Base-by-base conservation (phyloP, 2,329 filamentous ascomycete genomes). In the Byssoonygena ceratinophila region DNA sequence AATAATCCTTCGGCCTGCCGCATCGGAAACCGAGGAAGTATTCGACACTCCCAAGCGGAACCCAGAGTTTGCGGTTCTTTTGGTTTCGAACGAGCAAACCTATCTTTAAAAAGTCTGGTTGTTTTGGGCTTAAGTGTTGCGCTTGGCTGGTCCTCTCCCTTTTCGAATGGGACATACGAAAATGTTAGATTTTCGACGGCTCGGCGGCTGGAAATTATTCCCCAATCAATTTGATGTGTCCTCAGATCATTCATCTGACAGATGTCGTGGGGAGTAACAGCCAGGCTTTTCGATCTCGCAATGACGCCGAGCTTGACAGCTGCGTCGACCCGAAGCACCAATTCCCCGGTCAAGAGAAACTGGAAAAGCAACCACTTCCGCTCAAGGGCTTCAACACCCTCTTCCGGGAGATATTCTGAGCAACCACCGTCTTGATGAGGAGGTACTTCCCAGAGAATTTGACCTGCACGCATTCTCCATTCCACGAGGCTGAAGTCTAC, bases 361-460 rank as follows among this genome's bases (percentile, higher is more conserved):
- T 81, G 78, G 1, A 80, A 63, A 3, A 81, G 61, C 16, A 79
- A 59, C 61, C 78, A 73, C 50, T 79, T 76, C 45, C 76, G 69
- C 55, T 78, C 74, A 23, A 68, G 58, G 0, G 59, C 58, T 4
- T 60, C 54, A 32, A 63, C 59, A 7, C 58, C 56, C 4, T 60
- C 55, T 18, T 58, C 48, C 6, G 60, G 48, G 22, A 63, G 60
- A 4, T 57, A 49, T 4, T 59, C 45, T 4, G 50, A 51, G 34
- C 59, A 65, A 49, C 70, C 67, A 0, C 65, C 67, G 25, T 69
- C 66, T 4, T 55, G 59, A 56, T 71, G 68, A 2, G 64, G 63
- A 7, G 64, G 59, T 6, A 55, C 54, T 37, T 72, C 66, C 70
- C 71, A 75, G 4, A 76, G 59, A 5, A 74, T 56, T 52, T 75